A percentile compares a stretch with the other conserved stretches of the same genome.
Evolutionary conservation across 1,139 yeast genomes (phyloP).

Genomic region (Pneumocystis wakefieldiae): DNA sequence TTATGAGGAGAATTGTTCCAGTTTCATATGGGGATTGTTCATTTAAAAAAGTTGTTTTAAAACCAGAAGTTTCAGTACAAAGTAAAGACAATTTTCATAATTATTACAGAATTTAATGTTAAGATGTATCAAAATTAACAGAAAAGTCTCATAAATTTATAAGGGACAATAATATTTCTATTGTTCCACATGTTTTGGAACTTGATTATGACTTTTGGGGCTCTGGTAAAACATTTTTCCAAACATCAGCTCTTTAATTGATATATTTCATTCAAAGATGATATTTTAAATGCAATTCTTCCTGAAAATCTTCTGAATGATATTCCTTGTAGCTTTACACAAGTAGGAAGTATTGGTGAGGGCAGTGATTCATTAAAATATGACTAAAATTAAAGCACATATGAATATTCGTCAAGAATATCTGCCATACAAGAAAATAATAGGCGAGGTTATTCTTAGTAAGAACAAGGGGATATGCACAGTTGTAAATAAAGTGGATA

Average conservation of each 20-base stretch:
- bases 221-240: conserved; percentile 22
- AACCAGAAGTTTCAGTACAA: conserved; percentile 4
- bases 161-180: conserved; percentile 6
- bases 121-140: conserved; percentile 9
- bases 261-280: conserved; percentile 1
- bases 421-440: conserved; percentile 62
- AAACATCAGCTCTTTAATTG: neutral
- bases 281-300: conserved; percentile 6
- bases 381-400: conserved; percentile 40
- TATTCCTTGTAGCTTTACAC: conserved; percentile 80
- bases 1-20: neutral
- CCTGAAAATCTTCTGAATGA: conserved; percentile 61
- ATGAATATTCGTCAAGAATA: conserved; percentile 71
- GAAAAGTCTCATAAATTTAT: conserved; percentile 8
- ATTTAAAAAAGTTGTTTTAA: conserved; percentile 2
- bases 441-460: conserved; percentile 83
- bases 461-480: conserved; percentile 69
- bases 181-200: conserved; percentile 40
- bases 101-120: neutral
- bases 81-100: neutral
- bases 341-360: conserved; percentile 68
- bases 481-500: conserved; percentile 85
- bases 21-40: neutral
- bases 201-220: conserved; percentile 74
- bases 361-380: neutral